These are phyloP conservation scores for Lineolata rhizophorae DNA, from an alignment of 495 filamentous ascomycete genomes.

Conservation along the genomic window DNA sequence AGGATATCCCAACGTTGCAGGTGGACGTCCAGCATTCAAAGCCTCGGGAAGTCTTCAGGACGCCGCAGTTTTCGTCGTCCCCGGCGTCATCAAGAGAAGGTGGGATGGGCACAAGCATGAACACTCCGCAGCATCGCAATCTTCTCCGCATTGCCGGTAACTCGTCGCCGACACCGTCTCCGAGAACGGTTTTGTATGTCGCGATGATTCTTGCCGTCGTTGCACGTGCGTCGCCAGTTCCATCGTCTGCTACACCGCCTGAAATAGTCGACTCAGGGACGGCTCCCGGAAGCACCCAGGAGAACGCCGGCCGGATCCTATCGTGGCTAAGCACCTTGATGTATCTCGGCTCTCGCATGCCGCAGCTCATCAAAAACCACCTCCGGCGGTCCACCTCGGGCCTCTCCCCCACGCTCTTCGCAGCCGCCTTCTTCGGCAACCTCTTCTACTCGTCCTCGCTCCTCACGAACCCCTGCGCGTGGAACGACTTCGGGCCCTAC, in stretches of 20 bases:
- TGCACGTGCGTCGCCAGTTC: neutral
- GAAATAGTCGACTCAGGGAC: constrained; percentile 2
- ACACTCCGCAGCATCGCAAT: too few species aligned
- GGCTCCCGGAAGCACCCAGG: constrained; percentile 14
- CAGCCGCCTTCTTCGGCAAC: constrained; percentile 52
- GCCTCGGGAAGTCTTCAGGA: neutral
- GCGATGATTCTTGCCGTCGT: neutral
- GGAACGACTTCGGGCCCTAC: constrained; percentile 35
- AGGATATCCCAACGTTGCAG: too few species aligned
- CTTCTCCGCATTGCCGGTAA: too few species aligned
- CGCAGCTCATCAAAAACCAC: constrained; percentile 50
- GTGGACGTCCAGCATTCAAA: too few species aligned
- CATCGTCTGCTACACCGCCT: neutral
- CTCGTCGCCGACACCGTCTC: constrained; percentile 7
- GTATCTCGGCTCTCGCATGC: constrained; percentile 49
- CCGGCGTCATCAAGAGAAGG: neutral
- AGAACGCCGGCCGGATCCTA: constrained; percentile 31
- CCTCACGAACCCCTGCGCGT: constrained; percentile 44
- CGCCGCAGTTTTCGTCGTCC: neutral
- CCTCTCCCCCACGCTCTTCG: constrained; percentile 44
- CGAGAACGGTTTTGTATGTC: constrained; percentile 3
- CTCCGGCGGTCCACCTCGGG: constrained; percentile 43
- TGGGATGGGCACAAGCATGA: too few species aligned
- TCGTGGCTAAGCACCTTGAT: constrained; percentile 45
- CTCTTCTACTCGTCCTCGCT: constrained; percentile 49